Evolutionary conservation across 2,329 filamentous ascomycete genomes (phyloP), one percentile per base, ranked within the genome.

Genomic region (Coniosporium tulheliwenetii): DNA sequence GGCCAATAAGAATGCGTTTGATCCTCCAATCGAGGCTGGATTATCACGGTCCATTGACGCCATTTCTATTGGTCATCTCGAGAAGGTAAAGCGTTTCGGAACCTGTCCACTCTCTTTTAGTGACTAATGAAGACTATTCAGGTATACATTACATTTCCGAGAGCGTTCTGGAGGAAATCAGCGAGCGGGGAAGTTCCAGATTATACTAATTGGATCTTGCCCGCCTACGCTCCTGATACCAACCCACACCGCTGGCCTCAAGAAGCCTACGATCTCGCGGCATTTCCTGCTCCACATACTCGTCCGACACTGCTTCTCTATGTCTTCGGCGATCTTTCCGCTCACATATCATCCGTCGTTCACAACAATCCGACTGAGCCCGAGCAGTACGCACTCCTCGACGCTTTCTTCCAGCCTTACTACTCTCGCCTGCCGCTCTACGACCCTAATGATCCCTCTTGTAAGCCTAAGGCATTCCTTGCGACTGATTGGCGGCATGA

Each of bases 271-370:
- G n/a, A n/a, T n/a, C n/a, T n/a, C n/a, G n/a, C n/a, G n/a, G 14
- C 78, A 81, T 35, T 76, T 79, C 2, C 67, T 93, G 2, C 69
- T 73, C 0, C 49, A 54, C 0, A 52, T 39, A 70, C 79, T 0
- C 85, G 93, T 44, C 81, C 86, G 7, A 93, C 85, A 0, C 69
- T 94, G 3, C 72, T 94, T 16, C 94, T 93, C 69, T 94, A 86
- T 64, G 78, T 70, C 31, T 80, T 76, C 51, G 81, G 81, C 32
- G 70, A 69, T 15, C 73, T 77, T 53, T 77, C 73, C 1, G 58
- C 59, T 7, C 65, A 72, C 49, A 56, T 81, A 36, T 75, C 71
- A 0, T 43, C 43, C n/a, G 45, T 60, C 9, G 45, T 55, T 30
- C 41, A 55, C 10, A 48, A 59, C 2, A 34, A 39, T n/a, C 44